phyloP scores from a whole-genome alignment of 139 green algal species.

The Chlamydomonas urium region DNA sequence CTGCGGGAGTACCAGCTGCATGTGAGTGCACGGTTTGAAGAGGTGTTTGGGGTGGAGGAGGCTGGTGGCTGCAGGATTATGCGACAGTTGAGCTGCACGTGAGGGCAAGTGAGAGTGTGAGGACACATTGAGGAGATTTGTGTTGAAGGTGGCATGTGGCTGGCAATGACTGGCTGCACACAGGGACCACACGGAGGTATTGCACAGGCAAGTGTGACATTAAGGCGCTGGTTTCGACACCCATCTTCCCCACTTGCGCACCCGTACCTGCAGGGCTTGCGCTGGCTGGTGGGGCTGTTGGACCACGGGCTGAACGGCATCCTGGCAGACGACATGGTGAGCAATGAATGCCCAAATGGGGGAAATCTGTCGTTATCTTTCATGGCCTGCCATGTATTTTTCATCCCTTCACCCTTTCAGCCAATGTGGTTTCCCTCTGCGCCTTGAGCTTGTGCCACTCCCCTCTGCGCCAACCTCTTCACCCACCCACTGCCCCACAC shows the following conservation, averaged over 20 bases:
- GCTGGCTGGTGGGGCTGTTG: constrained; percentile 97
- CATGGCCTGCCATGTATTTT: no score
- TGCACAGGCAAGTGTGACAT: constrained; percentile 24
- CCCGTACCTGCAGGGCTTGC: constrained; percentile 62
- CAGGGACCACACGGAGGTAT: background rate
- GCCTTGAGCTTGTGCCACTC: background rate
- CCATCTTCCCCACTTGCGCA: background rate
- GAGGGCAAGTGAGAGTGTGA: background rate
- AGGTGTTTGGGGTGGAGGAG: background rate
- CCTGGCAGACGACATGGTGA: constrained; percentile 94
- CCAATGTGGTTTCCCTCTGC: no score
- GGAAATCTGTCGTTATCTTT: no score
- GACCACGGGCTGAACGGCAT: constrained; percentile 97
- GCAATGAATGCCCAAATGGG: no score
- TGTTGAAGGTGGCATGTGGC: background rate
- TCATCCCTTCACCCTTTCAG: no score
- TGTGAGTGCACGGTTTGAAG: constrained; percentile 43
- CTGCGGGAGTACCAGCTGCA: constrained; percentile 75
- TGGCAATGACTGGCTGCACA: background rate
- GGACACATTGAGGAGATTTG: background rate
- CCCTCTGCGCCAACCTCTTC: background rate
- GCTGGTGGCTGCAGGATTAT: no score
- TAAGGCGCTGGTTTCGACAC: background rate
- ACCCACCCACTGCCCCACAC: no score
- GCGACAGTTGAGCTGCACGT: no score